A percentile compares a stretch with the other conserved stretches of the same genome.
These are phyloP conservation scores for Cornus florida DNA, from an alignment of 148 eudicot genomes.

Conservation along the genomic window DNA sequence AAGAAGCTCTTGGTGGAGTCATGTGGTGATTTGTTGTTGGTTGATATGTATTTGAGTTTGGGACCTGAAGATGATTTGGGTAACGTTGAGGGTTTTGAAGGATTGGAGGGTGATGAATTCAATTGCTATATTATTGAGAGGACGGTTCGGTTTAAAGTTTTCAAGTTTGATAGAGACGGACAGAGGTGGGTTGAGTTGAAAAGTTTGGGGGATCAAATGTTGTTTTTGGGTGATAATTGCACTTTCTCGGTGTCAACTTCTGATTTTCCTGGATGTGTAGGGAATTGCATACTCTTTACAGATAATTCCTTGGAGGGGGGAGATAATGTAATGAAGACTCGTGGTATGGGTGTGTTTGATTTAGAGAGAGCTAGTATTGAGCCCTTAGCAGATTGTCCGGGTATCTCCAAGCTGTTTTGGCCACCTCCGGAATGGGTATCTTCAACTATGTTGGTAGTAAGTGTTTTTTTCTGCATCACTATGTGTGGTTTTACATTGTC, in stretches of 20 bases:
- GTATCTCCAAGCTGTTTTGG: slow-evolving; percentile 57
- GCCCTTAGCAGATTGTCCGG: slow-evolving; percentile 34
- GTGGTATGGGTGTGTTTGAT: slow-evolving; percentile 70
- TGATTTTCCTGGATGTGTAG: slow-evolving; percentile 42
- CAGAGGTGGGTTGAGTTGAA: slow-evolving; percentile 61
- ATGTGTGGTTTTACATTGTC: not conserved
- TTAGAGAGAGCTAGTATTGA: slow-evolving; percentile 59
- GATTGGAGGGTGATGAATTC: not conserved
- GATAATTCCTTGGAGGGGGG: slow-evolving; percentile 34
- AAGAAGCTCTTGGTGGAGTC: slow-evolving; percentile 64
- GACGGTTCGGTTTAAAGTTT: slow-evolving; percentile 64
- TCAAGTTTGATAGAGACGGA: slow-evolving; percentile 42
- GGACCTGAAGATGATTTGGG: slow-evolving; percentile 50
- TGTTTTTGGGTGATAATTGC: slow-evolving; percentile 71
- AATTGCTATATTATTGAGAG: slow-evolving; percentile 38
- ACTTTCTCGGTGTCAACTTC: slow-evolving; percentile 57
- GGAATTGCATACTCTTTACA: slow-evolving; percentile 59
- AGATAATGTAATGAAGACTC: slow-evolving; percentile 40
- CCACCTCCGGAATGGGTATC: slow-evolving; percentile 65
- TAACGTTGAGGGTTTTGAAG: slow-evolving; percentile 29
- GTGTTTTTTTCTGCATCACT: slow-evolving; percentile 14
- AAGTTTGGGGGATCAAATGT: slow-evolving; percentile 55
- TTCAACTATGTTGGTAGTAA: slow-evolving; percentile 39
- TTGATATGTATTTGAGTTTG: slow-evolving; percentile 63
- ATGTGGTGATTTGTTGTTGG: slow-evolving; percentile 54